Percentiles rank a stretch among this genome's conserved stretches.
phyloP scores from a whole-genome alignment of 2,329 filamentous ascomycete species.

The Periconia sp. region DNA sequence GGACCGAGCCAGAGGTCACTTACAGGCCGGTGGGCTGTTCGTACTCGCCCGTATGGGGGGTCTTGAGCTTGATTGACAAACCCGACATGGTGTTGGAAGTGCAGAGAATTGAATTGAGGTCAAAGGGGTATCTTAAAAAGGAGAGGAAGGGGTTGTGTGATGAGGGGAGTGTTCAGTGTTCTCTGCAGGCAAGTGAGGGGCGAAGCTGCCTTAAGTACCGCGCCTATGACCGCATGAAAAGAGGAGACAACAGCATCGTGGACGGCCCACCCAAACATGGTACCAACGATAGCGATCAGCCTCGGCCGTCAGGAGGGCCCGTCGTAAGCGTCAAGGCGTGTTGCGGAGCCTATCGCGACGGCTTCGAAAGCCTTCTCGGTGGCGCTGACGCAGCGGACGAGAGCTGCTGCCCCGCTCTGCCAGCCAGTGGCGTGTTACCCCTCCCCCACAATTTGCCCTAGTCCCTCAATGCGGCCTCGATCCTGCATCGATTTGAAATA shows the following conservation, averaged over 20 bases:
- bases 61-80: slow-evolving; percentile 66
- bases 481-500: slow-evolving; percentile 6
- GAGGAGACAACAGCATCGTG: slow-evolving; percentile 23
- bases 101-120: slow-evolving; percentile 33
- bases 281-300: slow-evolving; percentile 19
- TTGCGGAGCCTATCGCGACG: slow-evolving; percentile 27
- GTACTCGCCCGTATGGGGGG: slow-evolving; percentile 67
- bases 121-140: slow-evolving; percentile 10
- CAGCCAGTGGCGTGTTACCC: slow-evolving; percentile 37
- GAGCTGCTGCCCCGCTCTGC: slow-evolving; percentile 35
- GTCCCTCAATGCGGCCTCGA: slow-evolving; percentile 5
- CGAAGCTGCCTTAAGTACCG: slow-evolving; percentile 10
- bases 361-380: slow-evolving; percentile 18
- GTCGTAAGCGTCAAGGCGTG: slow-evolving; percentile 23
- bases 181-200: slow-evolving; percentile 19
- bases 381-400: slow-evolving; percentile 28
- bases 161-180: slow-evolving; percentile 14
- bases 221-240: slow-evolving; percentile 31
- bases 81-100: slow-evolving; percentile 50
- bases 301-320: slow-evolving; percentile 42
- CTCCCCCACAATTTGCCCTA: slow-evolving; percentile 36
- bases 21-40: slow-evolving; percentile 61
- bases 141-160: slow-evolving; percentile 17
- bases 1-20: slow-evolving; percentile 32
- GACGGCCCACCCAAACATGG: slow-evolving; percentile 18